A percentile compares a stretch with the other conserved stretches of the same genome.
phyloP scores from a whole-genome alignment of 2,329 filamentous ascomycete genomes.

The Aspergillus nomiae region DNA sequence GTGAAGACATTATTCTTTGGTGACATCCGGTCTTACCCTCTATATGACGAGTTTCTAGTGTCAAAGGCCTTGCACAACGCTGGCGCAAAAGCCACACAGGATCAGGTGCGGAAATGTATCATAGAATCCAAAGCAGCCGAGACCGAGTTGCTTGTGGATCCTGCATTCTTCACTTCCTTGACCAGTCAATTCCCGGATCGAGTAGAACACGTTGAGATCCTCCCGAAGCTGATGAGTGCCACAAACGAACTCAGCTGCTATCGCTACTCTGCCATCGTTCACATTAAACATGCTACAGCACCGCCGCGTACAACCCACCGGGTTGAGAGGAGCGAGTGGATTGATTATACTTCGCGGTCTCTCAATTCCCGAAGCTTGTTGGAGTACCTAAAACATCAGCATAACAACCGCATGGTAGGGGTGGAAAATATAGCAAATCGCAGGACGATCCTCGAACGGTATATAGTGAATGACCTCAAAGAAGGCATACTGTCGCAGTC shows the following conservation, averaged over 20 bases:
- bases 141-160: background rate
- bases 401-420: background rate
- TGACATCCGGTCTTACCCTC: background rate
- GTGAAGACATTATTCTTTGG: background rate
- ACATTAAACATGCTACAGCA: background rate
- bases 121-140: background rate
- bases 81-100: background rate
- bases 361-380: background rate
- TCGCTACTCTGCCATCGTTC: background rate
- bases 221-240: background rate
- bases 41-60: background rate
- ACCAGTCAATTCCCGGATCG: background rate
- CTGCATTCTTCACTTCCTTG: background rate
- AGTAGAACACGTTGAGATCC: background rate
- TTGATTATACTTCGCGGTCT: background rate
- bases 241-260: background rate
- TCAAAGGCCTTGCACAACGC: background rate
- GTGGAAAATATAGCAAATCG: background rate
- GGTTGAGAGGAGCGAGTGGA: background rate
- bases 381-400: background rate
- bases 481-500: too few relatives aligned
- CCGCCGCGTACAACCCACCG: background rate
- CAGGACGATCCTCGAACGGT: background rate
- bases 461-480: background rate
- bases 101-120: background rate